A percentile compares a stretch with the other conserved stretches of the same genome.
Conservation (phyloP, 1,284 basidiomycete genomes). For the Boletellus deceptivus region DNA sequence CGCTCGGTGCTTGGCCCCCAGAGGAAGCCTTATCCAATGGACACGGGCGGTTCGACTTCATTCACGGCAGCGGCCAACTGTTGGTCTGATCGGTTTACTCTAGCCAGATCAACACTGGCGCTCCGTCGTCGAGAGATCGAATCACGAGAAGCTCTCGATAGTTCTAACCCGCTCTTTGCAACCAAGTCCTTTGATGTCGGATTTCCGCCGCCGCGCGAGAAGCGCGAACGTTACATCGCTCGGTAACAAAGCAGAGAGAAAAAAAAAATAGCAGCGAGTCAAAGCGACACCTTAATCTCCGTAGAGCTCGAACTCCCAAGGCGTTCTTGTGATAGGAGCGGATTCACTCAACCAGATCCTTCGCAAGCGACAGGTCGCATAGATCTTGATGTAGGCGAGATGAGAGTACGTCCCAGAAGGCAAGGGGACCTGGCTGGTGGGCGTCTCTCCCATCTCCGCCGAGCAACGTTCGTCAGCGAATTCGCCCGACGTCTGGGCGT, state of each 20-base stretch:
- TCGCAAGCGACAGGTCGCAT: constrained; percentile 77
- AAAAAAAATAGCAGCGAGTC: constrained; percentile 3
- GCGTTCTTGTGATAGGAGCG: constrained; percentile 45
- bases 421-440: constrained; percentile 30
- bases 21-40: constrained; percentile 15
- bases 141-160: constrained; percentile 17
- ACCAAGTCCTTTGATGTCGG: constrained; percentile 18
- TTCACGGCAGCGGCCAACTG: constrained; percentile 23
- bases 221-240: constrained; percentile 19
- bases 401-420: constrained; percentile 63
- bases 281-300: constrained; percentile 29
- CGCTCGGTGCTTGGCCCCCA: constrained; percentile 1
- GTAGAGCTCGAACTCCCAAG: constrained; percentile 73
- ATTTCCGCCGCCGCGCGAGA: constrained; percentile 11
- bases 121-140: constrained; percentile 14
- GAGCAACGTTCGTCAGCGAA: constrained; percentile 28
- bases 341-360: constrained; percentile 76
- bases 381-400: constrained; percentile 71
- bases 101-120: constrained; percentile 23
- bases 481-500: constrained; percentile 25
- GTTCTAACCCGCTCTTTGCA: constrained; percentile 24
- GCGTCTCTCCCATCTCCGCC: constrained; percentile 18
- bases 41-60: not conserved
- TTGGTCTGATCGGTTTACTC: constrained; percentile 16
- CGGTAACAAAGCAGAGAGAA: constrained; percentile 5